Percentiles rank a stretch among this genome's conserved stretches.
Conservation (phyloP, 139 green algal species). For the Chlorella sp. region DNA sequence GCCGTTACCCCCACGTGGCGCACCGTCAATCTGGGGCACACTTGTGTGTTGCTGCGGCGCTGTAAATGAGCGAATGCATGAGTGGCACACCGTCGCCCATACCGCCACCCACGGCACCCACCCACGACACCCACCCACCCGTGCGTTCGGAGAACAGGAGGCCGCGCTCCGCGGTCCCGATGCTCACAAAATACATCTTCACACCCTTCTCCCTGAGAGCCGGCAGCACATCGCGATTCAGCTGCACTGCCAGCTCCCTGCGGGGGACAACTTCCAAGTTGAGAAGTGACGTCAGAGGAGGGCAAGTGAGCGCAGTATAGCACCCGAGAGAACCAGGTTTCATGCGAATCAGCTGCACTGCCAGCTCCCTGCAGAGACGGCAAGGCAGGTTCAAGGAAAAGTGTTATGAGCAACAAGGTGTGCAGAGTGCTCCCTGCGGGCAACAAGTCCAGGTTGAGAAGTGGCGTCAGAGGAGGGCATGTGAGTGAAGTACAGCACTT, state of each 20-base stretch:
- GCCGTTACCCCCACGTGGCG: too few species aligned
- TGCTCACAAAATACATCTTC: constrained; percentile 81
- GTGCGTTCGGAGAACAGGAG: constrained; percentile 80
- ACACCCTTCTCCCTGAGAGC: constrained; percentile 64
- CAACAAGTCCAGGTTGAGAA: too few species aligned
- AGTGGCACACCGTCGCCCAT: neutral
- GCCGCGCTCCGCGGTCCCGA: constrained; percentile 69
- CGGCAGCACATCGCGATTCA: constrained; percentile 80
- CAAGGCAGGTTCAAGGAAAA: neutral
- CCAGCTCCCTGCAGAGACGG: constrained; percentile 65
- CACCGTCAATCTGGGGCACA: neutral
- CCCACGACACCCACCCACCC: neutral
- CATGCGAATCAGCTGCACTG: constrained; percentile 64
- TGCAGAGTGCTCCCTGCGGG: constrained; percentile 2
- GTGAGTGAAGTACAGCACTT: neutral
- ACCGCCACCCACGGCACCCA: neutral
- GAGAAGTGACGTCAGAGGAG: neutral
- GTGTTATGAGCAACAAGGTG: too few species aligned
- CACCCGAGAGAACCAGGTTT: neutral
- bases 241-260: constrained; percentile 78
- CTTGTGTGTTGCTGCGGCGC: neutral
- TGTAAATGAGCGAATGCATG: neutral
- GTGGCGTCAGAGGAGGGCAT: neutral
- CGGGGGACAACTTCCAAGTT: too few species aligned
- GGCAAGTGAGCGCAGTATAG: too few species aligned